Conservation (phyloP, 2,329 filamentous ascomycete genomes). For the Fusarium piperis region DNA sequence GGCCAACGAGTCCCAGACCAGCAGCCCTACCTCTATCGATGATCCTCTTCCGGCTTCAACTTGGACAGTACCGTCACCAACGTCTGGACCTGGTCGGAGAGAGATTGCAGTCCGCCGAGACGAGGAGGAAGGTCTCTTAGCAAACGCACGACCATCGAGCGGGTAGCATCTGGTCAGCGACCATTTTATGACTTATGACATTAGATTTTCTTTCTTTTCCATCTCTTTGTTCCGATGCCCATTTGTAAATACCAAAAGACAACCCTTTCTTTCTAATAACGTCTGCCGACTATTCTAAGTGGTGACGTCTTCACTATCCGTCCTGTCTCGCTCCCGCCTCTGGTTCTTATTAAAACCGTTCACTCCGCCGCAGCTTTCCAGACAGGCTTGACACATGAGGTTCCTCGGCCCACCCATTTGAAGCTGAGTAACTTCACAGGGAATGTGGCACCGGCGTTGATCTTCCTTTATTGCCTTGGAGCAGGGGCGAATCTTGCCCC, state of each 20-base stretch:
- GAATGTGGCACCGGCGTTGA: background rate
- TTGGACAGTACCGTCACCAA: background rate
- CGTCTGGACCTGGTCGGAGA: background rate
- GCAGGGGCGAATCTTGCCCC: background rate
- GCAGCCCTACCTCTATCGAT: background rate
- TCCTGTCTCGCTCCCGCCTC: background rate
- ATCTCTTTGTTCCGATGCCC: background rate
- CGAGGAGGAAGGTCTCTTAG: conserved; percentile 16
- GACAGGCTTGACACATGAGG: background rate
- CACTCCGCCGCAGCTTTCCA: background rate
- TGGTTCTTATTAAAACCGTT: background rate
- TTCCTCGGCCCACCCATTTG: background rate
- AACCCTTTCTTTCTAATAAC: background rate
- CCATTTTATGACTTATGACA: background rate
- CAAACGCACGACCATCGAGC: background rate
- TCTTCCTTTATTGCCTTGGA: background rate
- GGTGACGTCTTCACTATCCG: background rate
- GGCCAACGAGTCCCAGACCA: background rate
- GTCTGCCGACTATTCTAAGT: background rate
- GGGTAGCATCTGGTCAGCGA: background rate
- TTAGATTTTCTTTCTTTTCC: background rate
- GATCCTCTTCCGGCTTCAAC: background rate
- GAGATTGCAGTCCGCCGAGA: background rate
- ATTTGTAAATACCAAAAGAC: background rate
- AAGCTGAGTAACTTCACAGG: background rate